A percentile compares a stretch with the other conserved stretches of the same genome.
phyloP scores from a whole-genome alignment of 495 filamentous ascomycete species.

The Penicillium goetzii region DNA sequence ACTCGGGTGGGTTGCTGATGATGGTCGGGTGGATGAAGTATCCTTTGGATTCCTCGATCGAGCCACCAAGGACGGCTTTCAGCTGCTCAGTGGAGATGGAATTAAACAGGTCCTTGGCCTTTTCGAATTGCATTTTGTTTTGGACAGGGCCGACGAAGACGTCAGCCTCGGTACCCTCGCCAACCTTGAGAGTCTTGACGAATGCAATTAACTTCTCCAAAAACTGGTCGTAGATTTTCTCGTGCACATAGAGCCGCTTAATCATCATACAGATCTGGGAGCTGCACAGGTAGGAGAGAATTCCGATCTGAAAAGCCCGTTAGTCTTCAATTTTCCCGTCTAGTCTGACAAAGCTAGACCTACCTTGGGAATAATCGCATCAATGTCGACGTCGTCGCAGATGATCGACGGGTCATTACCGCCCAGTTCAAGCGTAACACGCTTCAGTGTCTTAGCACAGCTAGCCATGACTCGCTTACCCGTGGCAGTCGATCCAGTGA shows the following conservation, averaged over 20 bases:
- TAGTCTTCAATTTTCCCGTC: neutral
- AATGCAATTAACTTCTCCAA: conserved; percentile 56
- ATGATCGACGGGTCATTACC: conserved; percentile 73
- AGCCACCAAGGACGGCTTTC: conserved; percentile 39
- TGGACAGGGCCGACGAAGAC: conserved; percentile 60
- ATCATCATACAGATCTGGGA: conserved; percentile 60
- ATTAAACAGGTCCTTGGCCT: conserved; percentile 53
- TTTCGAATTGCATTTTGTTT: conserved; percentile 62
- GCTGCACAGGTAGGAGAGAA: conserved; percentile 61
- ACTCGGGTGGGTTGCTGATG: conserved; percentile 60
- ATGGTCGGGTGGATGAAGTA: conserved; percentile 61
- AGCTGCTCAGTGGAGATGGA: conserved; percentile 52
- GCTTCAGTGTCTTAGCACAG: conserved; percentile 64
- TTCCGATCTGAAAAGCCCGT: conserved; percentile 18
- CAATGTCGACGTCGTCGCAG: conserved; percentile 66
- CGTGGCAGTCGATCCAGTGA: conserved; percentile 67
- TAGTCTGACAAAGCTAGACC: neutral
- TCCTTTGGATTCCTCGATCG: conserved; percentile 44
- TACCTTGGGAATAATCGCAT: conserved; percentile 59
- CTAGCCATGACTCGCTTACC: conserved; percentile 66
- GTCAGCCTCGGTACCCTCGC: conserved; percentile 47
- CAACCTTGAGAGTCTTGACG: conserved; percentile 54
- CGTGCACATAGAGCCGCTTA: conserved; percentile 72
- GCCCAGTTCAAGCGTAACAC: conserved; percentile 62
- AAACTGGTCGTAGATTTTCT: conserved; percentile 67